A percentile compares a stretch with the other conserved stretches of the same genome.
These are phyloP conservation scores for Tetracladium setigerum DNA, from an alignment of 495 filamentous ascomycete species.

Conservation along the genomic window DNA sequence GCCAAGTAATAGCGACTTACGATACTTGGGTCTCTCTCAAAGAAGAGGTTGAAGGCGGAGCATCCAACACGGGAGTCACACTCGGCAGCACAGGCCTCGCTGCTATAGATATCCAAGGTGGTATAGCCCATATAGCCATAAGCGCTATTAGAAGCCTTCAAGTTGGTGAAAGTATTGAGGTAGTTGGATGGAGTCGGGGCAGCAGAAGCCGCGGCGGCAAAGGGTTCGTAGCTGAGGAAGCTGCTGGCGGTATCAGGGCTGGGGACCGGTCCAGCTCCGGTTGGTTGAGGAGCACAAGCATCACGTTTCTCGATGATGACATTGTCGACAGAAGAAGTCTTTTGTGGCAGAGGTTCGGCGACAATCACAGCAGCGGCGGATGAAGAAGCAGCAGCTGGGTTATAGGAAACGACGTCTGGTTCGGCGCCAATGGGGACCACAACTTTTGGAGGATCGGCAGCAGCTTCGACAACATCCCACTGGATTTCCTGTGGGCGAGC, in stretches of 20 bases:
- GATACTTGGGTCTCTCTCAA: slow-evolving; percentile 36
- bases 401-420: not conserved
- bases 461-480: not conserved
- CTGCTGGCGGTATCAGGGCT: slow-evolving; percentile 25
- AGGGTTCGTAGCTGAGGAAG: slow-evolving; percentile 19
- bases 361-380: not conserved
- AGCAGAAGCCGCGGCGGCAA: slow-evolving; percentile 12
- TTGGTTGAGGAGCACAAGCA: slow-evolving; percentile 20
- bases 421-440: not conserved
- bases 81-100: slow-evolving; percentile 26
- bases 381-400: not conserved
- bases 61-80: slow-evolving; percentile 26
- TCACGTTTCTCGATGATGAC: not conserved
- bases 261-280: slow-evolving; percentile 26
- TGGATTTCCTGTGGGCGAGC: not conserved
- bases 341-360: not conserved
- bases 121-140: slow-evolving; percentile 33
- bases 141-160: slow-evolving; percentile 27
- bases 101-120: slow-evolving; percentile 32
- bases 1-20: slow-evolving; percentile 12
- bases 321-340: not conserved
- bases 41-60: slow-evolving; percentile 37
- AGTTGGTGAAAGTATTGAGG: slow-evolving; percentile 19
- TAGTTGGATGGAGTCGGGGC: slow-evolving; percentile 34
- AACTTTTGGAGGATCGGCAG: not conserved